Evolutionary conservation across 139 green algal species (phyloP), one percentile per base, ranked within the genome.

Genomic region (Chlorella sp.): DNA sequence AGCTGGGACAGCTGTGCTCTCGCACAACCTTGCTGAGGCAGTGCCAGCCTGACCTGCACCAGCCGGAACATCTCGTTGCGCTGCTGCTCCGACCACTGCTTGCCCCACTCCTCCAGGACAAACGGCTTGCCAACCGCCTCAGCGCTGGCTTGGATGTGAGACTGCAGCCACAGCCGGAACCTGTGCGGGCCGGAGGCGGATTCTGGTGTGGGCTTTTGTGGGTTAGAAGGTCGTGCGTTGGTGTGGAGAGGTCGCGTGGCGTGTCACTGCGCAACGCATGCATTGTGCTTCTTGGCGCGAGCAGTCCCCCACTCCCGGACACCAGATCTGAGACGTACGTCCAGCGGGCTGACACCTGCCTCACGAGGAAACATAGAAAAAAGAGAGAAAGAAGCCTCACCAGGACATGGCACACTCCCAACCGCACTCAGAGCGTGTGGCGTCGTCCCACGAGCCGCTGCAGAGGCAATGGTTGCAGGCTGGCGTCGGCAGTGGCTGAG

Each of bases 31-130:
- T n/a, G n/a, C n/a, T n/a, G n/a, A n/a, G n/a, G n/a, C n/a, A n/a
- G n/a, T n/a, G 9, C 26, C 72, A 28, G 23, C 4, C 51, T 39
- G 51, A 47, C 60, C 57, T 82, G 57, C 57, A 82, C 76, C 6
- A 82, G 60, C n/a, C 28, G 12, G 38, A 82, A 82, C 57, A 82
- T 72, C 32, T 71, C 36, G 38, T 82, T 72, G 25, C 60, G 34
- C 76, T 60, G 39, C 63, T 21, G 18, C 79, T 64, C 44, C 5
- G 18, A 25, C 30, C n/a, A 74, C 3, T 47, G 79, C 64, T 41
- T 38, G 32, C 64, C 26, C 28, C 44, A 74, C 64, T 74, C 79
- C 41, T 75, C 63, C 79, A 74, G 38, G 16, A 75, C 41, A 44
- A 84, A 63, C 34, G 79, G 63, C 63, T 75, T 76, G 74, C 30